Percentiles rank a stretch among this genome's conserved stretches.
Evolutionary conservation across 2,329 filamentous ascomycete species (phyloP).

Genomic region (Colletotrichum endophyticum): DNA sequence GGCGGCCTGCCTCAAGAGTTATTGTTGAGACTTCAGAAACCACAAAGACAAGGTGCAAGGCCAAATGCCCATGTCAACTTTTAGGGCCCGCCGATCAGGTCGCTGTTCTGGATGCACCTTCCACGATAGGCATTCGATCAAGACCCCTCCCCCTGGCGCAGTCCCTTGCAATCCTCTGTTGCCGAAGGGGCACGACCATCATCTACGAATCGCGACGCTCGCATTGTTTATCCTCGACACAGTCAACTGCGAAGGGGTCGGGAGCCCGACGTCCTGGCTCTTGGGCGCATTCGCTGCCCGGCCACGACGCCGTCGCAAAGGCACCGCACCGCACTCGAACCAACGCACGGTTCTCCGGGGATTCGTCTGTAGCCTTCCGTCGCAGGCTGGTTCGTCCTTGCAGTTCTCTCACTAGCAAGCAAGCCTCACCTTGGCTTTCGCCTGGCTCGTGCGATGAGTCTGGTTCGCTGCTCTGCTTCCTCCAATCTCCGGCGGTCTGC

Average conservation of each 20-base stretch:
- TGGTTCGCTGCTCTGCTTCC: neutral
- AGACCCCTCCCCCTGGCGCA: neutral
- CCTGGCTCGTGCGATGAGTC: neutral
- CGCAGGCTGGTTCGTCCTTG: neutral
- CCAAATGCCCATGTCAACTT: neutral
- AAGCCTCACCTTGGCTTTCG: slow-evolving; percentile 1
- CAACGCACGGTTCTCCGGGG: slow-evolving; percentile 3
- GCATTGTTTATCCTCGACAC: neutral
- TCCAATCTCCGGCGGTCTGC: neutral
- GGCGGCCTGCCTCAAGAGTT: neutral
- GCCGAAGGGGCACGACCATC: neutral
- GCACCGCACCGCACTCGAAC: neutral
- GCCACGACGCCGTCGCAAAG: neutral
- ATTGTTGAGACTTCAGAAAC: neutral
- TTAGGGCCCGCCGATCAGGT: slow-evolving; percentile 3
- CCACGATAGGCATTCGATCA: slow-evolving; percentile 10
- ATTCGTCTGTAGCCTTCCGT: neutral
- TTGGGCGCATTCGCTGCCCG: neutral
- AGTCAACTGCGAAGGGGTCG: neutral
- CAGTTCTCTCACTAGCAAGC: neutral
- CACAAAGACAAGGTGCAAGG: neutral
- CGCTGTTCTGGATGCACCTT: slow-evolving; percentile 4
- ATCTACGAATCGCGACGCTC: neutral
- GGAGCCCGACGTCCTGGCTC: slow-evolving; percentile 6
- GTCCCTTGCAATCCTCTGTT: neutral